Evolutionary conservation across 306 rosid species (phyloP).

Genomic region (Potentilla sterilis): DNA sequence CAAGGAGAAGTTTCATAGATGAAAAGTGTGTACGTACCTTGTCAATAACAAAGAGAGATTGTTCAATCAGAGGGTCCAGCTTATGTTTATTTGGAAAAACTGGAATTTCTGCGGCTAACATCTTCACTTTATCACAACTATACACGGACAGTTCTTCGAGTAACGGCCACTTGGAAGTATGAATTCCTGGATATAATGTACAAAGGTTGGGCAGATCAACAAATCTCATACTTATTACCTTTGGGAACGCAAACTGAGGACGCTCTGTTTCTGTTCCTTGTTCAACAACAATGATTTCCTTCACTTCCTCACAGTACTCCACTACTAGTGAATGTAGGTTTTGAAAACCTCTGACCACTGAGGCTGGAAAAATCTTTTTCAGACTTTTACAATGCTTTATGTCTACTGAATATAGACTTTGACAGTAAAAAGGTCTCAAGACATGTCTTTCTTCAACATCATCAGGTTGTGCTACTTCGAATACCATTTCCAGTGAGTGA

Average conservation of each 20-base stretch:
- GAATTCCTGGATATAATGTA: not conserved
- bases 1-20: too few relatives aligned
- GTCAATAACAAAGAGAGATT: too few relatives aligned
- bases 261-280: not conserved
- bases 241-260: not conserved
- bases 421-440: not conserved
- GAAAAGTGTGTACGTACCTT: too few relatives aligned
- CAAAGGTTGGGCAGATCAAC: fast-evolving
- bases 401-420: not conserved
- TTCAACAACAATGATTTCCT: not conserved
- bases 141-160: not conserved
- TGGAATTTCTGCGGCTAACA: too few relatives aligned
- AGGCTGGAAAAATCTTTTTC: not conserved
- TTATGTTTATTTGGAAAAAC: too few relatives aligned
- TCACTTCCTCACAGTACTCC: fast-evolving
- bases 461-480: not conserved
- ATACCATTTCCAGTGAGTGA: not conserved
- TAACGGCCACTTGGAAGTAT: not conserved
- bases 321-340: not conserved
- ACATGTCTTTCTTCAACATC: too few relatives aligned
- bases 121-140: not conserved
- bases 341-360: not conserved
- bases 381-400: not conserved
- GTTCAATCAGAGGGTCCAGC: too few relatives aligned
- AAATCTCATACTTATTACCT: not conserved